Base-by-base conservation (phyloP, 441 rosid genomes). In the Euphorbia celastroides region DNA sequence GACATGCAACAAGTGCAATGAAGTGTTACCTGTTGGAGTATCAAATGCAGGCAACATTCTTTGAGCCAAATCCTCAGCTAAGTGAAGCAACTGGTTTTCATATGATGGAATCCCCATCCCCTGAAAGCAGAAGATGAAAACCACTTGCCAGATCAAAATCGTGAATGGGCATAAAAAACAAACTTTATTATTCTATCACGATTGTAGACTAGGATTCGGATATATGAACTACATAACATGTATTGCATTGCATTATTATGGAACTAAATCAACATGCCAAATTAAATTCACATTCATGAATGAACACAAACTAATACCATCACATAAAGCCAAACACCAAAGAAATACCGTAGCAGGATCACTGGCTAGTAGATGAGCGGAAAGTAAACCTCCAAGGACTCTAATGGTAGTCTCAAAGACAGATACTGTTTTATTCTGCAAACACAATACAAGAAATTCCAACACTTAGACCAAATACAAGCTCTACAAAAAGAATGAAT, bases 351-450 rank as follows among this genome's bases (percentile, higher is more conserved):
- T 92, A 57, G 98, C 89, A 76, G 86, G 82, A 78, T 94, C 99
- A 84, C 94, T 94, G 65, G 99, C 97, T 74, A 92, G 86, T 72
- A 92, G 87, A 83, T 94, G 99, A 64, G 99, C 97, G 31, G 99
- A 94, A 14, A 94, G 88, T 73, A 94, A 81, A 68, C 99, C 99
- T 68, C 99, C 99, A 67, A 94, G 92, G 72, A 94, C 87, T 66
- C 98, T 81, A 70, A 94, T 94, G 58, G 84, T 73, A 64, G 98
- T 94, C 85, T 94, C 98, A 69, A 94, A 94, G 65, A 94, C 72
- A 20, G 99, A 94, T 9, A 92, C 99, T 46, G 99, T 94, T 79
- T 94, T 94, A 72, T 94, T 94, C 99, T 90, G 90, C 80, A 83
- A 42, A 70, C 17, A 57, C 31, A 51, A 72, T 28, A 71, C 13